Evolutionary conservation across 73 alveolate species (phyloP).

Genomic region (Uronychia setigera): DNA sequence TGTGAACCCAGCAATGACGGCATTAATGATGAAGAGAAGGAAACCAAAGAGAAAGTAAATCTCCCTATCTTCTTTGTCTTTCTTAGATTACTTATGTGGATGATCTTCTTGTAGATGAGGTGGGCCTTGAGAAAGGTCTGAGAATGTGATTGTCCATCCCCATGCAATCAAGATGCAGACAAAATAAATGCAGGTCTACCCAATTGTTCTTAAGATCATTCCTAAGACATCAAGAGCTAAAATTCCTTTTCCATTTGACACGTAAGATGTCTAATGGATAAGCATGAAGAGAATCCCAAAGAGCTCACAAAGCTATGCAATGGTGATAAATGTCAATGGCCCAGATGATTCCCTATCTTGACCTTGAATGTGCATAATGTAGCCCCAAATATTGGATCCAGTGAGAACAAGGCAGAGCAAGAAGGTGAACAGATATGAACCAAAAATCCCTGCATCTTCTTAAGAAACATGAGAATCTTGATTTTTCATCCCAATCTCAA

Average conservation of each 20-base stretch:
- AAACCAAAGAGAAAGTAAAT: not conserved
- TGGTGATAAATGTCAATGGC: not conserved
- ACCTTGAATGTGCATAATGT: not conserved
- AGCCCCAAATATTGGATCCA: not conserved
- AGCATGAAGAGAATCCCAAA: not conserved
- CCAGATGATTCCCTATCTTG: not conserved
- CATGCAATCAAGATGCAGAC: not conserved
- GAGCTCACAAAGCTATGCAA: not conserved
- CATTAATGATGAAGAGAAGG: not conserved
- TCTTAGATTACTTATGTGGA: not conserved
- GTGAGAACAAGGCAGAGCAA: not conserved
- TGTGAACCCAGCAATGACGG: conserved; percentile 1
- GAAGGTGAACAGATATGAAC: not conserved
- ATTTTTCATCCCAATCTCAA: not conserved
- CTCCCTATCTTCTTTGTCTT: not conserved
- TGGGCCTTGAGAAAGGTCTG: not conserved
- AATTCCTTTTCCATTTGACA: not conserved
- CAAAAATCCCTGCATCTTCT: not conserved
- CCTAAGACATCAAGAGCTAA: not conserved
- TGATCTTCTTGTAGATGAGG: not conserved
- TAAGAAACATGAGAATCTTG: not conserved
- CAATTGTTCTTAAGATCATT: not conserved
- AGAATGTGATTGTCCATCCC: not conserved
- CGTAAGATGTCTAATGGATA: not conserved
- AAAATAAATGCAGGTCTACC: not conserved